Evolutionary conservation across 768 basidiomycete species (phyloP).

Genomic region (Basidioascus undulatus): DNA sequence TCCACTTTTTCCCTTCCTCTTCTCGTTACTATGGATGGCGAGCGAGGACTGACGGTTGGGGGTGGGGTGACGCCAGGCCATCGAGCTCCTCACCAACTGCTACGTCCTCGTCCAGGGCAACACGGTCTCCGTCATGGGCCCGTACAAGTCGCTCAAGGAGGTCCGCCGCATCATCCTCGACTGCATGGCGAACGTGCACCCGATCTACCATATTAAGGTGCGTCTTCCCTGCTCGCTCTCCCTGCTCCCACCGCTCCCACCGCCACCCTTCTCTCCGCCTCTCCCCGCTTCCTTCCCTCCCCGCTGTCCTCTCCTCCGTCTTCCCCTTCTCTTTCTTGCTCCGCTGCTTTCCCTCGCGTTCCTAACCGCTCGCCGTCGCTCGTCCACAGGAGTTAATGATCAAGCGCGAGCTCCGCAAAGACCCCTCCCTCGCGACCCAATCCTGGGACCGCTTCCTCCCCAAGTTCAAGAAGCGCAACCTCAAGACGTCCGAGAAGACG

Average conservation of each 20-base stretch:
- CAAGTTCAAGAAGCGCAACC: conserved; percentile 74
- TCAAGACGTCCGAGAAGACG: conserved; percentile 85
- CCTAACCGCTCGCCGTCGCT: too few relatives aligned
- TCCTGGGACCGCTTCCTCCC: conserved; percentile 96
- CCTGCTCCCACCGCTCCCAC: too few relatives aligned
- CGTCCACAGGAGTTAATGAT: conserved; percentile 91
- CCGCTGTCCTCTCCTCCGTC: not conserved
- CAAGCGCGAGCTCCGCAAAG: conserved; percentile 86
- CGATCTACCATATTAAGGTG: conserved; percentile 96
- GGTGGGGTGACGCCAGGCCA: too few relatives aligned
- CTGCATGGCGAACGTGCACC: conserved; percentile 98
- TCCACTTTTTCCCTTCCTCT: not conserved
- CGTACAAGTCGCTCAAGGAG: conserved; percentile 83
- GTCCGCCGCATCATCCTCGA: conserved; percentile 88
- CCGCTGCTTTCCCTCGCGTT: not conserved
- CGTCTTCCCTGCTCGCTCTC: not conserved
- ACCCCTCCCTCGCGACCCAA: conserved; percentile 78
- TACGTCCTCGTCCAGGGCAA: conserved; percentile 96
- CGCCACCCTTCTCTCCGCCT: not conserved
- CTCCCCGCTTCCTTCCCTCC: conserved; percentile 3
- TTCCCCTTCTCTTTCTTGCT: not conserved
- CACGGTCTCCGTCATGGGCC: conserved; percentile 95
- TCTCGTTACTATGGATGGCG: not conserved
- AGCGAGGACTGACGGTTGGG: too few relatives aligned
- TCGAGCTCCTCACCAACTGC: conserved; percentile 83